Percentiles rank a stretch among this genome's conserved stretches.
These are phyloP conservation scores for Papilionanthe hybrid DNA, from an alignment of 116 monocot species.

Conservation along the genomic window DNA sequence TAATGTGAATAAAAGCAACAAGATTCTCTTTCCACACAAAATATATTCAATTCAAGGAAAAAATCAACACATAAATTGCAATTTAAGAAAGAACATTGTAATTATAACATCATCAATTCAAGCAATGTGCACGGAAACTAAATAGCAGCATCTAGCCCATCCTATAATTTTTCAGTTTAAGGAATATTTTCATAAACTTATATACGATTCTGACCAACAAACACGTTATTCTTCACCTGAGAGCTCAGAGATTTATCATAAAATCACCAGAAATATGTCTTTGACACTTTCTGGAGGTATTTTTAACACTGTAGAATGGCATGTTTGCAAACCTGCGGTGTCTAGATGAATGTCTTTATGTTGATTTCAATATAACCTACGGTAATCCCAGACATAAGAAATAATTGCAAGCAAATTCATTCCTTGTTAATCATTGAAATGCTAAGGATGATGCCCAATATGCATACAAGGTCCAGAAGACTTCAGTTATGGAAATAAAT, in stretches of 20 bases:
- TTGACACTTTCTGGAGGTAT: background rate
- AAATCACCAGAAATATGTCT: background rate
- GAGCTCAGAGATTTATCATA: background rate
- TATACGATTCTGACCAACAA: background rate
- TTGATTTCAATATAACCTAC: background rate
- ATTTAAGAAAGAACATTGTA: background rate
- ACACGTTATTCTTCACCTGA: background rate
- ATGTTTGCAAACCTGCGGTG: background rate
- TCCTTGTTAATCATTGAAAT: background rate
- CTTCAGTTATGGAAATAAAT: background rate
- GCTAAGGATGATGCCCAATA: background rate
- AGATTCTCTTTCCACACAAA: background rate
- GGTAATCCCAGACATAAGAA: background rate
- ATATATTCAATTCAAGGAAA: background rate
- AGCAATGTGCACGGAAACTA: background rate
- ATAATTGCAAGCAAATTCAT: background rate
- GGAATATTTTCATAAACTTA: background rate
- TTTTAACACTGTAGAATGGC: background rate
- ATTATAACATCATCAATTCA: background rate
- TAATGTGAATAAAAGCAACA: background rate
- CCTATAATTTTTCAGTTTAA: background rate
- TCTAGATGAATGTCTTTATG: background rate
- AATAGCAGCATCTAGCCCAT: background rate
- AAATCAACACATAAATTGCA: background rate
- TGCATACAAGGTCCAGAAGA: background rate